Percentiles rank a stretch among this genome's conserved stretches.
phyloP scores from a whole-genome alignment of 371 early-diverging fungal genomes.

The Mucor lusitanicus region DNA sequence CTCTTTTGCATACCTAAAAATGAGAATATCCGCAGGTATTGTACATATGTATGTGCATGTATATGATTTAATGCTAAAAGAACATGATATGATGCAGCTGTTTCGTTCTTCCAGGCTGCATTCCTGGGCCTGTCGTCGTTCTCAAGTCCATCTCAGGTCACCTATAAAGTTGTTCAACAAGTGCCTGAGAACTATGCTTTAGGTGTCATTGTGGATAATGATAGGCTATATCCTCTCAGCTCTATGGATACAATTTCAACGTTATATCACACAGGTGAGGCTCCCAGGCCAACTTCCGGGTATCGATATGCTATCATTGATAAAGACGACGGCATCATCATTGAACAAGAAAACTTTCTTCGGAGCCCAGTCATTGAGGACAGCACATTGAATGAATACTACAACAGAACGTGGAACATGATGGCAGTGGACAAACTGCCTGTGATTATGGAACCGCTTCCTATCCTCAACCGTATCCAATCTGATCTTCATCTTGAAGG shows the following conservation, averaged over 20 bases:
- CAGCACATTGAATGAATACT: conserved; percentile 19
- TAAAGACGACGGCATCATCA: neutral
- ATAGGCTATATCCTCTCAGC: conserved; percentile 9
- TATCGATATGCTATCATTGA: conserved; percentile 16
- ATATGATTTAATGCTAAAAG: neutral
- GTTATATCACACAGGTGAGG: conserved; percentile 10
- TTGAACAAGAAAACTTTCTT: conserved; percentile 17
- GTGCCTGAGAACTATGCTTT: neutral
- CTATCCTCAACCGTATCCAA: conserved; percentile 17
- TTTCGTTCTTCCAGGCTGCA: neutral
- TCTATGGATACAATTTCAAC: neutral
- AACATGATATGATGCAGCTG: neutral
- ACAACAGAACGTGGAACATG: conserved; percentile 24
- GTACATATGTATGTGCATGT: neutral
- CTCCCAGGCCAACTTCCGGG: conserved; percentile 8
- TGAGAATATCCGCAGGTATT: neutral
- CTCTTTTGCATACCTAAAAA: neutral
- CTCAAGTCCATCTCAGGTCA: neutral
- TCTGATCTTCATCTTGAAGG: conserved; percentile 23
- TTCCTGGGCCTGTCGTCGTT: neutral
- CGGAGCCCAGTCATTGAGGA: conserved; percentile 1
- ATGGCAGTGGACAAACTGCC: conserved; percentile 6
- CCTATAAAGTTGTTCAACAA: conserved; percentile 15
- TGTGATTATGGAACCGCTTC: conserved; percentile 4
- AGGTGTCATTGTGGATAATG: conserved; percentile 15